Evolutionary conservation across 2,329 filamentous ascomycete species (phyloP).

Genomic region (Didymella lethalis): DNA sequence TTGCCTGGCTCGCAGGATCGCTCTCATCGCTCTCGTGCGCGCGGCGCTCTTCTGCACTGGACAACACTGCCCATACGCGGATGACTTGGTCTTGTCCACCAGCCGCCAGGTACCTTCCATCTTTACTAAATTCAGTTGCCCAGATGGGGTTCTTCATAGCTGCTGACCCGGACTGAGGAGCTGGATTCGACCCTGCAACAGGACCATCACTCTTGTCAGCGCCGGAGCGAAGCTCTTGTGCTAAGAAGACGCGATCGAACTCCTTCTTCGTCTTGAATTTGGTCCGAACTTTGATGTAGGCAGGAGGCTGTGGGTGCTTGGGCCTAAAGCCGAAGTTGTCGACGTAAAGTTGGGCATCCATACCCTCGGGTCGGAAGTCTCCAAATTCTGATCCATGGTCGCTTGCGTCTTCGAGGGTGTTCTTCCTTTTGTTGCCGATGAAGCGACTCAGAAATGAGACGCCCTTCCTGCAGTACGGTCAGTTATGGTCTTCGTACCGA

Average conservation of each 20-base stretch:
- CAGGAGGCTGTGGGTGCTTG: conserved; percentile 84
- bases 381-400: conserved; percentile 76
- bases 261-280: conserved; percentile 82
- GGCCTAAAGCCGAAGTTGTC: conserved; percentile 80
- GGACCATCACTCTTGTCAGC: conserved; percentile 41
- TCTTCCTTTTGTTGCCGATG: conserved; percentile 79
- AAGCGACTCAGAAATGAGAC: conserved; percentile 91
- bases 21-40: conserved; percentile 76
- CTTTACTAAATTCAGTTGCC: conserved; percentile 91
- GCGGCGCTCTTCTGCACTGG: conserved; percentile 79
- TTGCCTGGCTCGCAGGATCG: conserved; percentile 59
- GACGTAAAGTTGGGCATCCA: conserved; percentile 82
- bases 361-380: conserved; percentile 75
- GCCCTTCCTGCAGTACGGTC: conserved; percentile 70
- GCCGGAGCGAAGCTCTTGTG: conserved; percentile 83
- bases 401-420: conserved; percentile 55
- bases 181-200: conserved; percentile 37
- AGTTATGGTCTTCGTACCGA: conserved; percentile 17
- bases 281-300: conserved; percentile 85
- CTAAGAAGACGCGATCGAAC: conserved; percentile 88
- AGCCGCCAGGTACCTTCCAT: conserved; percentile 90
- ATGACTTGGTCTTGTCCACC: conserved; percentile 88
- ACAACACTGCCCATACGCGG: conserved; percentile 87
- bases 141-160: conserved; percentile 74
- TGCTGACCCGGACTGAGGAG: conserved; percentile 45